Conservation (phyloP, 202 grass and related monocot species). For the Bolboschoenoplectus hybrid region DNA sequence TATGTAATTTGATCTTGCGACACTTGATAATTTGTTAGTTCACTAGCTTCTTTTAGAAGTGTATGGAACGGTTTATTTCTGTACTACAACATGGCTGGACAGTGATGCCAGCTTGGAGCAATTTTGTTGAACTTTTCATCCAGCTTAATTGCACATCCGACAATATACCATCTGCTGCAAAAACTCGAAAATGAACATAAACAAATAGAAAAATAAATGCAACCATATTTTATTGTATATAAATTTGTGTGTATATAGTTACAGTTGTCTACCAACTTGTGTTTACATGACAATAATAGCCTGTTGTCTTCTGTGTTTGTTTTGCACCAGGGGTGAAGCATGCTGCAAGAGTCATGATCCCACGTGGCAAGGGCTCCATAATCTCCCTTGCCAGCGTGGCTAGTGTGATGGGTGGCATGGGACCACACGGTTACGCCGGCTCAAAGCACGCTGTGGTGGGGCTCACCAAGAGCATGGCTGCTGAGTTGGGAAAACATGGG, state of each 20-base stretch:
- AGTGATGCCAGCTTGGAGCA: not conserved
- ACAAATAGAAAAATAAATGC: not conserved
- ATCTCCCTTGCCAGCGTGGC: constrained; percentile 72
- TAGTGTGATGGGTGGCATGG: constrained; percentile 60
- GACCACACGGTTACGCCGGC: constrained; percentile 72
- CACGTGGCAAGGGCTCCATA: constrained; percentile 58
- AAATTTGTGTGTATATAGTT: not conserved
- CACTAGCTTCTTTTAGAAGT: not conserved
- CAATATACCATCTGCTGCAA: not conserved
- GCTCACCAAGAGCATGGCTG: constrained; percentile 76
- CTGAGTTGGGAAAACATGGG: constrained; percentile 74
- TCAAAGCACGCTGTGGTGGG: constrained; percentile 80
- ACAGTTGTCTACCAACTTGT: not conserved
- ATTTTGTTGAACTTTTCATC: not conserved
- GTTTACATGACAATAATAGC: constrained; percentile 4
- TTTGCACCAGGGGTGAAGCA: constrained; percentile 72
- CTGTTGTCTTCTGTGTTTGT: constrained; percentile 3
- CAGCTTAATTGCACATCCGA: not conserved
- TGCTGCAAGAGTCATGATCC: constrained; percentile 78
- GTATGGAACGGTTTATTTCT: not conserved
- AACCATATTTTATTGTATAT: not conserved
- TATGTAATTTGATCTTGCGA: constrained; percentile 3
- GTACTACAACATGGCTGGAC: not conserved
- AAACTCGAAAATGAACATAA: not conserved
- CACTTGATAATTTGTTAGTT: not conserved